Evolutionary conservation across 2,329 filamentous ascomycete genomes (phyloP), one percentile per base, ranked within the genome.

Genomic region (Calcarisporium arbuscula): DNA sequence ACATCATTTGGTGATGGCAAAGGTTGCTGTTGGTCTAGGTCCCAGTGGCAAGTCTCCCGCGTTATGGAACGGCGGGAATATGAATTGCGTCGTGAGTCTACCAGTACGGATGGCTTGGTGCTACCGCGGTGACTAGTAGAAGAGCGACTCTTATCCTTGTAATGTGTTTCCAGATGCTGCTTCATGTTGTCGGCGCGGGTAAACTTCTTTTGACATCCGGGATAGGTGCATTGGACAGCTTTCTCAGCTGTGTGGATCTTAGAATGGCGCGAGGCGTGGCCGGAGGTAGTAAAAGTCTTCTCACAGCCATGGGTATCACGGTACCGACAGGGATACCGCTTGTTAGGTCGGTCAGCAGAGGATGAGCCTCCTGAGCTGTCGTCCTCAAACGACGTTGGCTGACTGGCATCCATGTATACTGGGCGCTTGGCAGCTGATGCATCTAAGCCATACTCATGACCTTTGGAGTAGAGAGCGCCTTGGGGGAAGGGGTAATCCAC

Each of bases 151-250:
- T 74, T 74, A 43, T 78, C 72, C 58, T 79, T 80, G 60, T 75
- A 81, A 56, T 89, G 84, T 1, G 83, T 88, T 49, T 85, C 76
- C 19, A 85, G 71, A 51, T 89, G 84, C 61, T 88, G 84, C 68
- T 87, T 86, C 84, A 89, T 89, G 66, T 89, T 89, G 67, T 89
- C 84, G 48, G 82, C 80, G 44, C 84, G 80, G 9, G 82, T 87
- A 49, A 89, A 89, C 51, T 82, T 84, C 63, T 87, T 87, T 57
- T 77, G 74, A 65, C 84, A 89, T 40, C 81, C 81, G 1, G 70
- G 63, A 50, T 72, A 84, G 20, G 78, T 70, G 60, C 77, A 81
- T 23, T 70, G 74, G 16, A 86, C 81, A 11, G 79, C 79, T 64
- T 89, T 89, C 60, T 86, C 83, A 31, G 82, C 82, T 2, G 82